Evolutionary conservation across 139 green algal species (phyloP), one percentile per base, ranked within the genome.

Genomic region (Trebouxia sp.): DNA sequence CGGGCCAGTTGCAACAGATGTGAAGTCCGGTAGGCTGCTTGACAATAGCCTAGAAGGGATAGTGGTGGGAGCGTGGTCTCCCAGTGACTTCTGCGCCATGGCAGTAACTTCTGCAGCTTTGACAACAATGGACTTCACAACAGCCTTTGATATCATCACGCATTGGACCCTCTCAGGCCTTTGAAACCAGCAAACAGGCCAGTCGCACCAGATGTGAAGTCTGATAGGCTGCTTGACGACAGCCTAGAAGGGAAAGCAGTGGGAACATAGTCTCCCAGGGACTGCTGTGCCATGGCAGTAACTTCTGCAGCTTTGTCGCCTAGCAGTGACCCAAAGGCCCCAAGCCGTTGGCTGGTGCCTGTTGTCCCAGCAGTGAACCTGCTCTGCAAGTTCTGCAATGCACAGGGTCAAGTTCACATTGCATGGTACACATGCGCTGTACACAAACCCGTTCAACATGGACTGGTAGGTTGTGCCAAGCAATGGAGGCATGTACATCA

Each of bases 301-400:
- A 50, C 78, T 35, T 83, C 78, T 15, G 78, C 78, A n/a, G 65
- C 65, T 30, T 83, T 83, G 47, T 70, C 65, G 24, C 78, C 78
- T 20, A 83, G 78, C 65, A 83, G 48, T 11, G 78, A 83, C 32
- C 78, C 65, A 56, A 83, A 83, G 6, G 77, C 77, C 3, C 78
- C 78, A 20, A 83, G 65, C 1, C 78, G 78, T 47, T 76, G 41
- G 37, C 78, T 75, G 1, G 78, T 65, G 5, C 37, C 69, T 28
- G 41, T 77, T 41, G 69, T 77, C 24, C 62, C 62, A 45, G 62
- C 62, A 8, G 62, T 45, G 26, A 65, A 78, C 39, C 41, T 78
- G 30, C 30, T 58, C 47, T 83, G 78, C 65, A 83, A 65, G 24
- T 10, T 53, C 78, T 83, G 78, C 58, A 75, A 37, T 0, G 28